phyloP scores from a whole-genome alignment of 2,329 filamentous ascomycete species.

The Aspergillus quadrilineatus region DNA sequence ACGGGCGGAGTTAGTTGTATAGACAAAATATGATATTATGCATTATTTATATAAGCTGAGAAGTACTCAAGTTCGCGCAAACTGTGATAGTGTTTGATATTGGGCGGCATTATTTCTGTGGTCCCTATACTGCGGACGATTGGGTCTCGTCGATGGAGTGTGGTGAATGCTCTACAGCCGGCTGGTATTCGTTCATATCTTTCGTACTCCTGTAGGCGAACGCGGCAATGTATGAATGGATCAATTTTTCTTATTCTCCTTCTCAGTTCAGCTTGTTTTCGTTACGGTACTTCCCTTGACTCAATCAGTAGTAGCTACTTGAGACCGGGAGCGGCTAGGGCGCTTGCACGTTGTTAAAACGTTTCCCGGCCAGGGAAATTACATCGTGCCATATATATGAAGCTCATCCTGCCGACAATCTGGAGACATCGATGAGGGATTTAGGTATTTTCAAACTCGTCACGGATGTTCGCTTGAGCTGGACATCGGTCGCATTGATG shows the following conservation, averaged over 20 bases:
- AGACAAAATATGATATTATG: slow-evolving; percentile 12
- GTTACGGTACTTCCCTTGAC: neutral
- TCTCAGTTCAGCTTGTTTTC: neutral
- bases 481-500: neutral
- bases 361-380: neutral
- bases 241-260: too few species aligned
- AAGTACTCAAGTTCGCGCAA: neutral
- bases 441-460: neutral
- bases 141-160: too few species aligned
- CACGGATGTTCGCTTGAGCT: neutral
- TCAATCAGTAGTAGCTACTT: neutral
- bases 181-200: too few species aligned
- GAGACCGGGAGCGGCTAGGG: neutral
- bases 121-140: too few species aligned
- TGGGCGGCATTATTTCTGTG: too few species aligned
- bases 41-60: neutral
- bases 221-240: too few species aligned
- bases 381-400: neutral
- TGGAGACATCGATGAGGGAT: neutral
- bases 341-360: neutral
- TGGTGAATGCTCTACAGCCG: too few species aligned
- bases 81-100: neutral
- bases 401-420: too few species aligned
- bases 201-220: too few species aligned
- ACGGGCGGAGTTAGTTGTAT: slow-evolving; percentile 15